Percentiles rank a stretch among this genome's conserved stretches.
Evolutionary conservation across 768 basidiomycete genomes (phyloP).

Genomic region (Rickenella mellea): DNA sequence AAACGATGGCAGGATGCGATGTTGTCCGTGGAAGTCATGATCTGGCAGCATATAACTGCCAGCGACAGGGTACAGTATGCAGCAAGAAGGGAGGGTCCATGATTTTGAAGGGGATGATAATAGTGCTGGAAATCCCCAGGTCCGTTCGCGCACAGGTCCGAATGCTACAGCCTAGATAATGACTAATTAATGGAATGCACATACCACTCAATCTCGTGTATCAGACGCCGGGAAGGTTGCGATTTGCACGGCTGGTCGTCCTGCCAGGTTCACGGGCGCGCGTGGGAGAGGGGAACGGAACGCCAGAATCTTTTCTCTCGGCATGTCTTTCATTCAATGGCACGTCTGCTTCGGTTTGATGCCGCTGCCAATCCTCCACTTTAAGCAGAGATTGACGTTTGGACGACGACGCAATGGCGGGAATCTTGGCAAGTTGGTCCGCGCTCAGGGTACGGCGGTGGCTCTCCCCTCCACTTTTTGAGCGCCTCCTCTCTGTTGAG

Average conservation of each 20-base stretch:
- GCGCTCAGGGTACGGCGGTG: slow-evolving; percentile 53
- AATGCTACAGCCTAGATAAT: no score
- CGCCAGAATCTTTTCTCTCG: slow-evolving; percentile 29
- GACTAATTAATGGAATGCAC: no score
- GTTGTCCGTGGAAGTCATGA: no score
- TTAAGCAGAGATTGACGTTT: slow-evolving; percentile 67
- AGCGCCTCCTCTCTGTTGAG: slow-evolving; percentile 31
- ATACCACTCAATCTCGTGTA: no score
- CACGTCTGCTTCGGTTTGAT: slow-evolving; percentile 38
- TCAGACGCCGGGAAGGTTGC: not conserved
- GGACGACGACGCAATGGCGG: slow-evolving; percentile 29
- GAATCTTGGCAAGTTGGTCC: slow-evolving; percentile 42
- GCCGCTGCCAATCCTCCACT: slow-evolving; percentile 79
- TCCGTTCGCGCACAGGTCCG: no score
- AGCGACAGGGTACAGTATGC: no score
- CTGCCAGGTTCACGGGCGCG: slow-evolving; percentile 8
- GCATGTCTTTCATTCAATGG: not conserved
- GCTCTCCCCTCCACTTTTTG: slow-evolving; percentile 22
- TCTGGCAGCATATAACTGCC: no score
- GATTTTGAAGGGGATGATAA: no score
- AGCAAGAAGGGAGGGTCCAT: no score
- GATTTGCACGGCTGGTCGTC: no score
- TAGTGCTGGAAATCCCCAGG: no score
- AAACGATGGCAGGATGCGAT: no score
- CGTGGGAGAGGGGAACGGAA: slow-evolving; percentile 49